Evolutionary conservation across 129 eudicot genomes (phyloP), one percentile per base, ranked within the genome.

Genomic region (Tanacetum coccineum): DNA sequence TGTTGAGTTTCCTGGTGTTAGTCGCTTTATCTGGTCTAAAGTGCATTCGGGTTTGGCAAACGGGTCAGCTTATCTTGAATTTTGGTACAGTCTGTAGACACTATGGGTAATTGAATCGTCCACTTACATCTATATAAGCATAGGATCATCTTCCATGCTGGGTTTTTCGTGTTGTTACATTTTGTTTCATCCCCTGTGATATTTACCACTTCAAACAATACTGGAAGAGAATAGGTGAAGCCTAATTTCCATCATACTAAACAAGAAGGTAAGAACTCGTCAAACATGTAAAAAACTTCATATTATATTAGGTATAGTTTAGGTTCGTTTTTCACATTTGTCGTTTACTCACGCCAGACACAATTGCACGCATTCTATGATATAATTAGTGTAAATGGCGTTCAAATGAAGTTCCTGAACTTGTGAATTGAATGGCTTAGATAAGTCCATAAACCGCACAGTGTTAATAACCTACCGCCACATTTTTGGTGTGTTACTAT

Each of bases 71-170:
- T 58, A 81, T 22, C 90, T 74, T 49, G 99, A 93, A 17, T 89
- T 89, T 76, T 93, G 96, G 99, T 79, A 13, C 45, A 89, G 96
- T 95, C 75, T 82, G 5, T 95, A 86, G 83, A 80, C 96, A 26
- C 81, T 93, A 10, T 86, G 95, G 99, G 79, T 67, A n/a, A 22
- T 82, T 95, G 96, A 93, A 87, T 61, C 89, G 99, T 68, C 95
- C 22, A 93, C 99, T 17, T 89, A 93, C 47, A 80, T 93, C 3
- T 93, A 80, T 71, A 76, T 84, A 15, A 81, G 91, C 68, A 75
- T 89, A n/a, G 83, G 89, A 87, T 53, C 95, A 93, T 78, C 91
- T 89, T 71, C 99, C 99, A 28, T 89, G 96, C 53, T 89, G 96
- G 99, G n/a, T n/a, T 90, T 84, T 62, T 77, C 86, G 18, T 89